A percentile compares a stretch with the other conserved stretches of the same genome.
phyloP scores from a whole-genome alignment of 2,329 filamentous ascomycete genomes.

The Talaromyces rugulosus region DNA sequence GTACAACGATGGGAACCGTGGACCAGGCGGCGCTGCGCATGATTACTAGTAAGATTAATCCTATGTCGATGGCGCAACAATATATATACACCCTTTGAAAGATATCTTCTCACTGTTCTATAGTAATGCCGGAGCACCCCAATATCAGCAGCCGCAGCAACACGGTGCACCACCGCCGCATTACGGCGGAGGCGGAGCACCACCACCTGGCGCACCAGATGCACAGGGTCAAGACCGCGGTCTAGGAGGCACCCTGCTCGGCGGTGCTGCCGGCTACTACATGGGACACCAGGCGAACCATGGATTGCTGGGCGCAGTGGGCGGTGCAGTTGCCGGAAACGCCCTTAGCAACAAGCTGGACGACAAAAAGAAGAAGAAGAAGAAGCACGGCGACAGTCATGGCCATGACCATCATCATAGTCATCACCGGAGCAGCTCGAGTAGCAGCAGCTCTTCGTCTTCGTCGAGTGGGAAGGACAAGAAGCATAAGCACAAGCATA shows the following conservation, averaged over 20 bases:
- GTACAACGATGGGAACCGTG: background rate
- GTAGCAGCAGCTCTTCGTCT: background rate
- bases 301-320: constrained; percentile 54
- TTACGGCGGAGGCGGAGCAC: background rate
- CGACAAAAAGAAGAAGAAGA: constrained; percentile 3
- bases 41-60: constrained; percentile 7
- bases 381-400: background rate
- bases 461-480: background rate
- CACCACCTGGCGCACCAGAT: constrained; percentile 10
- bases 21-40: constrained; percentile 5
- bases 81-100: background rate
- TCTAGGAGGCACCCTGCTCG: constrained; percentile 53
- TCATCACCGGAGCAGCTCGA: background rate
- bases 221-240: constrained; percentile 51
- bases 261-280: constrained; percentile 54
- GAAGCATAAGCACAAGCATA: background rate
- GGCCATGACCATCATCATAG: background rate
- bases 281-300: constrained; percentile 55
- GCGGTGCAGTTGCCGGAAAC: constrained; percentile 54
- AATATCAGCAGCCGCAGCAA: constrained; percentile 6
- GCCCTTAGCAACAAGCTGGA: constrained; percentile 32
- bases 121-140: constrained; percentile 13
- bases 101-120: background rate
- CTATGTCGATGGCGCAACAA: background rate
- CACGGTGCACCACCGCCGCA: background rate